phyloP scores from a whole-genome alignment of 352 stramenopile species.

The Pythium dissotocum region DNA sequence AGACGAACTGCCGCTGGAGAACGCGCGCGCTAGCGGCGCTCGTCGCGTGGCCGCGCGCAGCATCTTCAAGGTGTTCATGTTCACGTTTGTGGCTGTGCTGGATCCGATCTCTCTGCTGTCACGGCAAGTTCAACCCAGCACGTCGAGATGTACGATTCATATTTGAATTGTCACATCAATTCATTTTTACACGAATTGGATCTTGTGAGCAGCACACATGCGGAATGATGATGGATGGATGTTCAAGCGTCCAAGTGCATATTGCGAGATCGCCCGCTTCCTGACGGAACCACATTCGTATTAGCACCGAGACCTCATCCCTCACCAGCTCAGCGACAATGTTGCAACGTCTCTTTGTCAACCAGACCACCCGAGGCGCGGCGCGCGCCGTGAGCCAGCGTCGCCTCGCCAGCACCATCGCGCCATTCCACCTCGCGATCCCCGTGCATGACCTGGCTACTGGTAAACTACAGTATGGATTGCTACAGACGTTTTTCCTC shows the following conservation, averaged over 20 bases:
- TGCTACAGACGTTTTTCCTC: not conserved
- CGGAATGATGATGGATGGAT: not conserved
- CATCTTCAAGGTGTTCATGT: not conserved
- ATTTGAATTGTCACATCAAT: conserved; percentile 8
- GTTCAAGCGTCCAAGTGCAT: not conserved
- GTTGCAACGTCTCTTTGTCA: conserved; percentile 13
- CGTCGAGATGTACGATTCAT: conserved; percentile 8
- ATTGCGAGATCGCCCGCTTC: not conserved
- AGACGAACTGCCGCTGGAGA: conserved; percentile 2
- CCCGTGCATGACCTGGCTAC: conserved; percentile 92
- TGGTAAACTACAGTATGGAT: conserved; percentile 32
- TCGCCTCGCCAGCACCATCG: conserved; percentile 34
- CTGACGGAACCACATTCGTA: not conserved
- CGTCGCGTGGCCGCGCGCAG: not conserved
- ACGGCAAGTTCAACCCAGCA: conserved; percentile 22
- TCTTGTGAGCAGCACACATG: conserved; percentile 3
- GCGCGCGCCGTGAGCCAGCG: conserved; percentile 9
- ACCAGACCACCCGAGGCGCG: conserved; percentile 2
- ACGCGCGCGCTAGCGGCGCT: conserved; percentile 5
- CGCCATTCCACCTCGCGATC: conserved; percentile 91
- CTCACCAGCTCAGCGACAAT: not conserved
- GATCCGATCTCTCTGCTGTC: conserved; percentile 1
- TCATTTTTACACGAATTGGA: conserved; percentile 16
- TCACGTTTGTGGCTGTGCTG: not conserved
- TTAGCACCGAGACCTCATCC: not conserved